Evolutionary conservation across 2,329 filamentous ascomycete species (phyloP).

Genomic region (Colletotrichum sp.): DNA sequence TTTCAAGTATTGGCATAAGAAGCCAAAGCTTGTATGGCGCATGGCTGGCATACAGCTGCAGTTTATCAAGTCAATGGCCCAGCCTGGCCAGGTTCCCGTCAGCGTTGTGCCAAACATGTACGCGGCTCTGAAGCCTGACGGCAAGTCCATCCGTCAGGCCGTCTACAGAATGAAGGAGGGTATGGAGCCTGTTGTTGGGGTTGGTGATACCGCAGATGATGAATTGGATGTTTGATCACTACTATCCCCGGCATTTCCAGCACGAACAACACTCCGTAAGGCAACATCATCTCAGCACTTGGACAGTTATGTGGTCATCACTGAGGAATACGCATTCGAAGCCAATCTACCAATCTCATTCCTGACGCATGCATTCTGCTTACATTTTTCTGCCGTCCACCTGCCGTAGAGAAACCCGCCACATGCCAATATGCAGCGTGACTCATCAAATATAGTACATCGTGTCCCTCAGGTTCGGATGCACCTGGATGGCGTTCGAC

Average conservation of each 20-base stretch:
- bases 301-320: not conserved
- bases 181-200: not conserved
- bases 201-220: not conserved
- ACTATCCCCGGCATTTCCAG: not conserved
- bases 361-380: not conserved
- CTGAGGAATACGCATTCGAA: not conserved
- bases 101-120: conserved; percentile 41
- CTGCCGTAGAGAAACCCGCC: not conserved
- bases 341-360: not conserved
- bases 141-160: conserved; percentile 25
- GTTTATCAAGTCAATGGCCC: conserved; percentile 46
- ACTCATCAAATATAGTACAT: conserved; percentile 62
- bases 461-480: conserved; percentile 45
- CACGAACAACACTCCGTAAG: not conserved
- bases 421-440: not conserved
- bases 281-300: not conserved
- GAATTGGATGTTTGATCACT: not conserved
- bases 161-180: conserved; percentile 13
- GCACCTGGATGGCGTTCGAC: conserved; percentile 34
- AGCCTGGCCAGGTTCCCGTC: conserved; percentile 25
- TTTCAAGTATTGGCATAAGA: conserved; percentile 42
- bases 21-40: conserved; percentile 45
- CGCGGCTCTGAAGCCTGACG: conserved; percentile 40
- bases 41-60: conserved; percentile 55
- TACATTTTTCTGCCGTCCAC: not conserved